A percentile compares a stretch with the other conserved stretches of the same genome.
These are phyloP conservation scores for Piromyces finnis DNA, from an alignment of 192 early-diverging fungal genomes.

Conservation along the genomic window DNA sequence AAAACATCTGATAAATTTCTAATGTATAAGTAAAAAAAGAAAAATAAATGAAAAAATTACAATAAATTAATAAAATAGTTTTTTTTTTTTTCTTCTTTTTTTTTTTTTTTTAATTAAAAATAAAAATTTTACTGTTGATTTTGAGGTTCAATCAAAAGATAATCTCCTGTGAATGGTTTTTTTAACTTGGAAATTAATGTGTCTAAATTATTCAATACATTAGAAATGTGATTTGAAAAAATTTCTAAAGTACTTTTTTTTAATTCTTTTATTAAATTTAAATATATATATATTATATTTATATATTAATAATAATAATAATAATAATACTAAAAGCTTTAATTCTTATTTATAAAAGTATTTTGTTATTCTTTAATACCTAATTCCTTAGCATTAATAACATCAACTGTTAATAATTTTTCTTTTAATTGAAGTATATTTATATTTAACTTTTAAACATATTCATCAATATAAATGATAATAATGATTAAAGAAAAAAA, in stretches of 20 bases:
- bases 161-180: neutral
- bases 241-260: neutral
- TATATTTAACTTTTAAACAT: neutral
- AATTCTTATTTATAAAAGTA: too few relatives aligned
- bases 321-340: too few relatives aligned
- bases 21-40: too few relatives aligned
- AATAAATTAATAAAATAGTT: too few relatives aligned
- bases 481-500: too few relatives aligned
- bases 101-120: too few relatives aligned
- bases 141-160: neutral
- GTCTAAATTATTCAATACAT: neutral
- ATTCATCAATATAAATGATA: too few relatives aligned
- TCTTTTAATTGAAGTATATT: neutral
- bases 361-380: neutral
- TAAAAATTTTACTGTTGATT: neutral
- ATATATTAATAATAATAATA: too few relatives aligned
- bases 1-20: neutral
- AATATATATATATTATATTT: too few relatives aligned
- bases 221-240: neutral
- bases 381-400: neutral
- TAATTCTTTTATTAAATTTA: neutral
- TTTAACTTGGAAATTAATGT: neutral
- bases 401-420: neutral
- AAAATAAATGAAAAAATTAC: too few relatives aligned
- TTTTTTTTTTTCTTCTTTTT: too few relatives aligned